phyloP scores from a whole-genome alignment of 2,329 filamentous ascomycete species.

The Verticillium dahliae region DNA sequence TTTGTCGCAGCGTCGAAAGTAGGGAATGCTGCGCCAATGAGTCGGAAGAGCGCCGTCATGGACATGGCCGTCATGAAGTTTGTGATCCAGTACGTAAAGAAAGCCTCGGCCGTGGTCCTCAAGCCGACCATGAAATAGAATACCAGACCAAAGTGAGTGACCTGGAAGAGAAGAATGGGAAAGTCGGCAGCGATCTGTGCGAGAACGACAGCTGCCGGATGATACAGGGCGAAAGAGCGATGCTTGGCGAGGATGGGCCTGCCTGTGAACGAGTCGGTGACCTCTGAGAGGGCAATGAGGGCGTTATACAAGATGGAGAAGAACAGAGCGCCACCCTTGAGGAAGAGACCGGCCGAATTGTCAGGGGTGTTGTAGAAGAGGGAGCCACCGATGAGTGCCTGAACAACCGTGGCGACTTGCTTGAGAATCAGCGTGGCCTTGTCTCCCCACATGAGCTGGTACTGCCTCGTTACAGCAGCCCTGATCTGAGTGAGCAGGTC shows the following conservation, averaged over 20 bases:
- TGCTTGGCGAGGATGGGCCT: slow-evolving; percentile 42
- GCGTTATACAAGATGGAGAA: slow-evolving; percentile 54
- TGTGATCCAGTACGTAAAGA: slow-evolving; percentile 71
- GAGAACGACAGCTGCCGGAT: slow-evolving; percentile 44
- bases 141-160: slow-evolving; percentile 44
- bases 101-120: slow-evolving; percentile 52
- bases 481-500: not conserved
- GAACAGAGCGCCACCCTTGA: slow-evolving; percentile 51
- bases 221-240: slow-evolving; percentile 39
- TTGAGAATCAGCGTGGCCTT: slow-evolving; percentile 37
- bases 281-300: slow-evolving; percentile 48
- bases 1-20: slow-evolving; percentile 54
- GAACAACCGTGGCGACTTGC: slow-evolving; percentile 40
- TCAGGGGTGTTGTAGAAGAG: slow-evolving; percentile 48
- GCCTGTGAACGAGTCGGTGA: slow-evolving; percentile 34
- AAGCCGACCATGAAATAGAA: slow-evolving; percentile 51
- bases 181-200: slow-evolving; percentile 47
- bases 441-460: slow-evolving; percentile 45
- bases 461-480: slow-evolving; percentile 31
- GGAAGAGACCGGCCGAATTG: slow-evolving; percentile 43
- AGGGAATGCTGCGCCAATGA: slow-evolving; percentile 61
- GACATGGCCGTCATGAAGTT: slow-evolving; percentile 60
- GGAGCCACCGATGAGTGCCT: slow-evolving; percentile 55
- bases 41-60: slow-evolving; percentile 72
- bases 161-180: slow-evolving; percentile 47